Conservation (phyloP, 352 stramenopile genomes). For the Pythium phragmiticola region DNA sequence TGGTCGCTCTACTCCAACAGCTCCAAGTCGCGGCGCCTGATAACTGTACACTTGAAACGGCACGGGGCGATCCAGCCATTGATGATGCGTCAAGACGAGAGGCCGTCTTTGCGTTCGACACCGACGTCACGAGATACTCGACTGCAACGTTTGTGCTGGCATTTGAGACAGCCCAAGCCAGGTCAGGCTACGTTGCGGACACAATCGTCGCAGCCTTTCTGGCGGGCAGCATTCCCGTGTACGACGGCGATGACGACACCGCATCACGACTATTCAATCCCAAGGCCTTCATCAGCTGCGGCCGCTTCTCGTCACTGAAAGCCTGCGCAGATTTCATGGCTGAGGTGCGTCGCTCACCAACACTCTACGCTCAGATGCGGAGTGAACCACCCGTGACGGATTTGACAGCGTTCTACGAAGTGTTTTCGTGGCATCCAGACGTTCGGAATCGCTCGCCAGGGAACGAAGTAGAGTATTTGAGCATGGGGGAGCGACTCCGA, state of each 20-base stretch:
- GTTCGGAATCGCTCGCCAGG: constrained; percentile 6
- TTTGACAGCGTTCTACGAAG: constrained; percentile 31
- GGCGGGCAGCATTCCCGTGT: constrained; percentile 55
- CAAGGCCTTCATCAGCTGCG: constrained; percentile 51
- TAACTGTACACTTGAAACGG: too few relatives aligned
- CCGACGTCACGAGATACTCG: not conserved
- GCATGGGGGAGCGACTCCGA: too few relatives aligned
- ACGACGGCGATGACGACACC: constrained; percentile 41
- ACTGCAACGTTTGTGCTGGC: constrained; percentile 55
- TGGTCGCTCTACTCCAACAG: not conserved
- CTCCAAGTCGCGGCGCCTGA: too few relatives aligned
- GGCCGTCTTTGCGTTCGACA: constrained; percentile 1
- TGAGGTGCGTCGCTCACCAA: constrained; percentile 29
- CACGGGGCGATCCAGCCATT: not conserved
- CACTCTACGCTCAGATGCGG: constrained; percentile 37
- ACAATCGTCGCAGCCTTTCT: constrained; percentile 62
- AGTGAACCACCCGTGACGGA: constrained; percentile 33
- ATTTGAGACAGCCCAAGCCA: constrained; percentile 44
- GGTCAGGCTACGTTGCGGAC: constrained; percentile 40
- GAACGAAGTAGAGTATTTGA: too few relatives aligned
- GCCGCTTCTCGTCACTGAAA: constrained; percentile 28
- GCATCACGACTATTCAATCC: constrained; percentile 42
- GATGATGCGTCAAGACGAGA: not conserved
- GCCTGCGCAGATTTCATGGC: constrained; percentile 35
- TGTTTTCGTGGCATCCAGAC: constrained; percentile 48